Base-by-base conservation (phyloP, 306 rosid genomes). In the Gastrolobium villosum region DNA sequence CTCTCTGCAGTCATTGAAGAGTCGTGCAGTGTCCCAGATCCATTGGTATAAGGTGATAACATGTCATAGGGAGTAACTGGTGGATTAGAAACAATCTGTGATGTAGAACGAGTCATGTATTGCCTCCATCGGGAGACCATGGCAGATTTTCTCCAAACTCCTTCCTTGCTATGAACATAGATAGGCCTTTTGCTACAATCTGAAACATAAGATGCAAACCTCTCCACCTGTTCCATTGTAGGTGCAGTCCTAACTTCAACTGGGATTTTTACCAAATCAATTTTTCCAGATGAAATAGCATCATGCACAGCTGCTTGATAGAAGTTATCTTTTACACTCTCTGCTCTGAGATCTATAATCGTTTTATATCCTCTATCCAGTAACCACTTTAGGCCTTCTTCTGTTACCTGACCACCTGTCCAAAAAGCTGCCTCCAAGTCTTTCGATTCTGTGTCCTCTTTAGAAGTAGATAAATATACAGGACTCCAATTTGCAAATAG, bases 71-170 rank as follows among this genome's bases (percentile, higher is more conserved):
- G 72, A 86, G 56, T 32, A 13, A 74, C 65, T 7, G 88, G 39
- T 74, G 82, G 89, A 74, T 72, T 84, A 64, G 88, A 69, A 83
- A 71, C 82, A 64, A 56, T 36, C n/a, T 79, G 94, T 44, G 88
- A 77, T 39, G 72, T 55, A 57, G 79, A 76, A 48, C 93, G 96
- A 81, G 81, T 74, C 84, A 78, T 77, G 89, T 82, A 87, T 78
- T 91, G 96, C 84, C 87, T 91, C 99, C 99, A 95, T 77, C 99
- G 86, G 67, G 99, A 93, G 79, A 95, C 87, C 99, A 95, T 93
- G 82, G 97, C 94, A 70, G 96, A 93, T 74, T 96, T 79, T 87
- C 99, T 89, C 94, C 74, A 67, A 60, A 84, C 79, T 60, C 99
- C 99, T 86, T 95, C 99, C 83, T 85, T 91, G 85, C 99, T 93